Percentiles rank a stretch among this genome's conserved stretches.
Conservation (phyloP, 2,329 filamentous ascomycete species). For the Gliomastix tumulicola region DNA sequence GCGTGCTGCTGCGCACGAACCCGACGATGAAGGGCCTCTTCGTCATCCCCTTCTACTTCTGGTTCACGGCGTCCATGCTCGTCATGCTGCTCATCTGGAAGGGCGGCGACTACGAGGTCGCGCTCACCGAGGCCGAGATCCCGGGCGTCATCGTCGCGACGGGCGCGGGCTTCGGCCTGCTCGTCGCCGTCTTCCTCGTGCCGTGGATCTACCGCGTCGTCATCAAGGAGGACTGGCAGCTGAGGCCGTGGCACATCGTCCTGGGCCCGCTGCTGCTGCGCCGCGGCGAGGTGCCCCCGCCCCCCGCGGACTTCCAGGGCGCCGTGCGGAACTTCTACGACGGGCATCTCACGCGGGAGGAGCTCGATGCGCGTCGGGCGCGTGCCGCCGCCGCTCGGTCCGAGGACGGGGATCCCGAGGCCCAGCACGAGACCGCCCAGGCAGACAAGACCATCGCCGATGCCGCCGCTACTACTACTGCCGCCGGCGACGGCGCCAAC, state of each 20-base stretch:
- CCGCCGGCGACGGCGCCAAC: slow-evolving; percentile 17
- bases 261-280: slow-evolving; percentile 45
- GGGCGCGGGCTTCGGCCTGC: slow-evolving; percentile 38
- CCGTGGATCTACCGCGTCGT: slow-evolving; percentile 53
- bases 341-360: slow-evolving; percentile 45
- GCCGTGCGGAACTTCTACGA: slow-evolving; percentile 48
- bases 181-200: slow-evolving; percentile 47
- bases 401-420: slow-evolving; percentile 13
- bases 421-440: slow-evolving; percentile 14
- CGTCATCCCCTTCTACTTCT: slow-evolving; percentile 50
- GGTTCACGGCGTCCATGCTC: slow-evolving; percentile 44
- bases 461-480: slow-evolving; percentile 16
- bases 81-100: slow-evolving; percentile 56
- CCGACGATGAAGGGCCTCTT: slow-evolving; percentile 45
- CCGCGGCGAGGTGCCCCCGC: slow-evolving; percentile 28
- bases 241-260: slow-evolving; percentile 47
- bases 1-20: slow-evolving; percentile 44
- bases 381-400: slow-evolving; percentile 9
- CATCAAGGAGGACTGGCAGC: slow-evolving; percentile 52
- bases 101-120: slow-evolving; percentile 36
- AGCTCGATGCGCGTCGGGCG: slow-evolving; percentile 36
- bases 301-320: slow-evolving; percentile 32
- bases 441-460: slow-evolving; percentile 24
- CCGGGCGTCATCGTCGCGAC: slow-evolving; percentile 47
- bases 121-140: slow-evolving; percentile 39